Base-by-base conservation (phyloP, 495 filamentous ascomycete genomes). In the Staphylotrichum tortipilum region DNA sequence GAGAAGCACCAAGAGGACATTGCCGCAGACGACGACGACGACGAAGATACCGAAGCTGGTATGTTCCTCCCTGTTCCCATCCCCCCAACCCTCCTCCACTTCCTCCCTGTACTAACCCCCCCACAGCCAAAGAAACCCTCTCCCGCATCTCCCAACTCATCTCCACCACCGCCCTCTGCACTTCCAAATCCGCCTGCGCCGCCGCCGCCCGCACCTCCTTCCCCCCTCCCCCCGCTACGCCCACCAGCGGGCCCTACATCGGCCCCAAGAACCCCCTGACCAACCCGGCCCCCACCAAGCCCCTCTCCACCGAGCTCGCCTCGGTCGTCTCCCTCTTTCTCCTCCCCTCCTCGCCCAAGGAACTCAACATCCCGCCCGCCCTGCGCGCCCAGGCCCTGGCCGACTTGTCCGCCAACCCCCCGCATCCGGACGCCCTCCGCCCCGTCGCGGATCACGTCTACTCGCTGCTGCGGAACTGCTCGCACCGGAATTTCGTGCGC, bases 401-500 rank as follows among this genome's bases (percentile, higher is more conserved):
- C 18, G 62, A 58, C 14, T 54, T 71, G 26, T n/a, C n/a, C n/a
- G 21, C 37, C 10, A 47, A 49, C 2, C 34, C 46, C 1, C 59
- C 59, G 4, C 59, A 66, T 39, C 58, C 68, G 4, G 42, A 49
- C 19, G 51, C 57, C 18, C 58, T 71, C 9, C 31, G 43, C 4
- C 65, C 68, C 29, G 57, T 69, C n/a, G 65, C 68, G 33, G 68
- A 71, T 41, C 67, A 71, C 52, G 63, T 63, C 33, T 69, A 69
- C 49, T 60, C 68, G 37, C 67, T 77, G 19, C 65, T 77, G 0
- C 68, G 67, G 29, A 69, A 70, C 55, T 77, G 74, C 60, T 72
- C 71, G 37, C 73, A 76, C 62, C 65, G 68, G 37, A 75, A 75
- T 59, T 69, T 76, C 50, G 70, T 76, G 18, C 66, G 69, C 38